Conservation (phyloP, 2,329 filamentous ascomycete species). For the Colletotrichum melonis region DNA sequence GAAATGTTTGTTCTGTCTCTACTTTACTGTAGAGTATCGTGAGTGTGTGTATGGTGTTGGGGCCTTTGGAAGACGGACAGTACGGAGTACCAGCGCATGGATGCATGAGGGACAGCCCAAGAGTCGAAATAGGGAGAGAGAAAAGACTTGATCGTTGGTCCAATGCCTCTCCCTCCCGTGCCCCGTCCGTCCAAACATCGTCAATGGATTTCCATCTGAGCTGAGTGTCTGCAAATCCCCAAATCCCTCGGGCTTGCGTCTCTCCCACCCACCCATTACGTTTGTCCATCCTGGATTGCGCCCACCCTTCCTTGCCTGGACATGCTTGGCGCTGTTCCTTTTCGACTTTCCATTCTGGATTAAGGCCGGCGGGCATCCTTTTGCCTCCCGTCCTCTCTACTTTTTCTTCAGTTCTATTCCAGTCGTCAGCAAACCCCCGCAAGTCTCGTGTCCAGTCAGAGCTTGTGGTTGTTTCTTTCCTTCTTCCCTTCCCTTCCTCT, state of each 20-base stretch:
- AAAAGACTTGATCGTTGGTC: background rate
- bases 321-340: slow-evolving; percentile 7
- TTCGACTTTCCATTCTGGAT: background rate
- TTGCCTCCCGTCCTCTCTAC: background rate
- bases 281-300: background rate
- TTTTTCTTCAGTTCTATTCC: background rate
- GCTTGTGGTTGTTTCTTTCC: background rate
- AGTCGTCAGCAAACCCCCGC: background rate
- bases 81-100: background rate
- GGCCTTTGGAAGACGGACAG: background rate
- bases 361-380: background rate
- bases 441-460: background rate
- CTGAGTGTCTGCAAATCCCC: background rate
- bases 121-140: background rate
- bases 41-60: no score
- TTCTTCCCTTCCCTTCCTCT: background rate
- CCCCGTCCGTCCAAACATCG: background rate
- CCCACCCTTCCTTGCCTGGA: slow-evolving; percentile 19
- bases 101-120: background rate
- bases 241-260: slow-evolving; percentile 4
- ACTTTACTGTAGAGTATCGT: no score
- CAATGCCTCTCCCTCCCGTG: slow-evolving; percentile 5
- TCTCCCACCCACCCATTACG: background rate
- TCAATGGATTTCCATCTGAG: background rate
- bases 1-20: no score